Evolutionary conservation across 208 protist genomes (phyloP).

Genomic region (Tetramitus jugosus): DNA sequence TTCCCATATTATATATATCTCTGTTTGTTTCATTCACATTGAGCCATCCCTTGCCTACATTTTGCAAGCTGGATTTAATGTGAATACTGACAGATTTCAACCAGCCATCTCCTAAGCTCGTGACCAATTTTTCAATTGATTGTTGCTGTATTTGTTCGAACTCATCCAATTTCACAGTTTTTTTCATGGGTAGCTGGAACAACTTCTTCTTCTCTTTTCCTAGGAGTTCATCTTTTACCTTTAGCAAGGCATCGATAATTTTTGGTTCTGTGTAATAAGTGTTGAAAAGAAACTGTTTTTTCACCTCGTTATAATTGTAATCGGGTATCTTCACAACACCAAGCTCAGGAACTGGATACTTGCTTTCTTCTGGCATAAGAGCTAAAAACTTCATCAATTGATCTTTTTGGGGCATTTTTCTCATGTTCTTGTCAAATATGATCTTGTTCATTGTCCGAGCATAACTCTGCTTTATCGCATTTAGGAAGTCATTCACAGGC

Average conservation of each 20-base stretch:
- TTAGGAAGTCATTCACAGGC: slow-evolving; percentile 42
- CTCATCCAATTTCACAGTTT: slow-evolving; percentile 69
- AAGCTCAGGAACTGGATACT: slow-evolving; percentile 45
- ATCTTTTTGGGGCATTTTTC: slow-evolving; percentile 58
- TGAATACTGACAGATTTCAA: slow-evolving; percentile 68
- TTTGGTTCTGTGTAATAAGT: slow-evolving; percentile 84
- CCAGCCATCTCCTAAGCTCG: slow-evolving; percentile 79
- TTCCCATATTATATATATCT: slow-evolving; percentile 91
- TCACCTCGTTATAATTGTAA: slow-evolving; percentile 60
- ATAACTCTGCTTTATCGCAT: slow-evolving; percentile 73
- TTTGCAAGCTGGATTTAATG: slow-evolving; percentile 68
- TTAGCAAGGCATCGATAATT: slow-evolving; percentile 72
- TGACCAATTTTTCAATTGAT: slow-evolving; percentile 54
- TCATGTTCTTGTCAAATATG: slow-evolving; percentile 53
- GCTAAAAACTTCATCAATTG: slow-evolving; percentile 64
- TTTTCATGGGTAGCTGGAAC: slow-evolving; percentile 72
- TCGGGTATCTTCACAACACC: slow-evolving; percentile 10
- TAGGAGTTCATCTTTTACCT: slow-evolving; percentile 70
- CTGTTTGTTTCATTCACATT: slow-evolving; percentile 84
- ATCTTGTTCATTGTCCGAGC: slow-evolving; percentile 76
- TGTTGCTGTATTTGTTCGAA: slow-evolving; percentile 67
- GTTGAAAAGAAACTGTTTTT: slow-evolving; percentile 71
- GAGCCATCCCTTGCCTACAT: slow-evolving; percentile 94
- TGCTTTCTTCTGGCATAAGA: slow-evolving; percentile 63
- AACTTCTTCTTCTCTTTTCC: slow-evolving; percentile 70